Conservation (phyloP, 1,139 yeast genomes). For the Diutina catenulata region DNA sequence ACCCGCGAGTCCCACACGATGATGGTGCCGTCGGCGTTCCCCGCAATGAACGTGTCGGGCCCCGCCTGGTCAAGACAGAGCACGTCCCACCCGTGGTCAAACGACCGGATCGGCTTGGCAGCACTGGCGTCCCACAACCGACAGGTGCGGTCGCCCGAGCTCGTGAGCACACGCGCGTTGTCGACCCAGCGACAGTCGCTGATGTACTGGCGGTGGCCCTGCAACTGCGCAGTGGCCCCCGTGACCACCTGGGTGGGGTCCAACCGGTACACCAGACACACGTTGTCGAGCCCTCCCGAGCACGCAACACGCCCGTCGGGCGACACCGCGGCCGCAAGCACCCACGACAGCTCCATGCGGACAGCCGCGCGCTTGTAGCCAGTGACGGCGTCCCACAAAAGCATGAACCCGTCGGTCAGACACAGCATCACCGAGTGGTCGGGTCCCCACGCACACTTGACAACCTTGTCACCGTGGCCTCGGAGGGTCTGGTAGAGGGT, state of each 20-base stretch:
- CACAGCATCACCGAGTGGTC: conserved; percentile 55
- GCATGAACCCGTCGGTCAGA: conserved; percentile 78
- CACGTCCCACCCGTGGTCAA: conserved; percentile 78
- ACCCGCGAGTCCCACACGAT: conserved; percentile 61
- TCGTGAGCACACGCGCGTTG: conserved; percentile 45
- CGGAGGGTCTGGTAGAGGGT: conserved; percentile 29
- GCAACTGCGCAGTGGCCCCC: not conserved
- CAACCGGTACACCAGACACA: conserved; percentile 57
- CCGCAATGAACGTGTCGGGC: conserved; percentile 40
- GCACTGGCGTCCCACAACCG: conserved; percentile 68
- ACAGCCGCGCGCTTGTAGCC: conserved; percentile 67
- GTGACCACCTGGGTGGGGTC: conserved; percentile 11
- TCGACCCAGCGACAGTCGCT: conserved; percentile 58
- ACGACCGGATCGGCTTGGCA: conserved; percentile 44
- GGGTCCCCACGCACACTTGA: conserved; percentile 56
- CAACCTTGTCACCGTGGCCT: conserved; percentile 72
- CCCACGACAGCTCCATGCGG: conserved; percentile 65
- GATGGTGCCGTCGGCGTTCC: conserved; percentile 67
- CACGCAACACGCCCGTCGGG: conserved; percentile 63
- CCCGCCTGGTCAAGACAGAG: conserved; percentile 29
- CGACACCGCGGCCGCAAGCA: conserved; percentile 61
- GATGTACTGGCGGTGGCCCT: conserved; percentile 30
- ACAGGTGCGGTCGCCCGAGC: conserved; percentile 79
- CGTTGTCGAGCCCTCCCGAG: conserved; percentile 68
- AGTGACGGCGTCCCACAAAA: conserved; percentile 73